A percentile compares a stretch with the other conserved stretches of the same genome.
Evolutionary conservation across 352 stramenopile genomes (phyloP).

Genomic region (Phytopythium delawarense): DNA sequence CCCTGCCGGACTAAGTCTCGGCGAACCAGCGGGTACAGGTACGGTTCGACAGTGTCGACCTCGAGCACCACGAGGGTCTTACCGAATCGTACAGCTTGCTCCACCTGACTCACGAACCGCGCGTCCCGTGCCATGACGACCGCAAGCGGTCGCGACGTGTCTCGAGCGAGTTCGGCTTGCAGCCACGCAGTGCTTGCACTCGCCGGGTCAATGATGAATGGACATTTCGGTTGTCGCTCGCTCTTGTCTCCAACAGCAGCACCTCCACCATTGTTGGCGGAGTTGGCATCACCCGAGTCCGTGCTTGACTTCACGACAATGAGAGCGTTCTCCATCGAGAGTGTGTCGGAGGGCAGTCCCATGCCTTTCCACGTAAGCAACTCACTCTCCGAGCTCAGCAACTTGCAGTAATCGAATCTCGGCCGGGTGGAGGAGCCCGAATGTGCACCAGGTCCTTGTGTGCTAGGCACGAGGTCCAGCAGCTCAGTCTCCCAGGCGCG

Average conservation of each 20-base stretch:
- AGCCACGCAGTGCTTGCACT: constrained; percentile 88
- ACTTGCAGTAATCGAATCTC: constrained; percentile 79
- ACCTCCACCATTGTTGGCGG: neutral
- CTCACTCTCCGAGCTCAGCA: constrained; percentile 91
- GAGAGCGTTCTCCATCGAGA: constrained; percentile 94
- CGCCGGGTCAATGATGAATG: constrained; percentile 95
- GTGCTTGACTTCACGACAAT: constrained; percentile 66
- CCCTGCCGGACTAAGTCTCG: constrained; percentile 90
- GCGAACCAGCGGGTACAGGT: constrained; percentile 90
- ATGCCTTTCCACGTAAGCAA: constrained; percentile 92
- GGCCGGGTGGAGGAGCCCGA: constrained; percentile 4
- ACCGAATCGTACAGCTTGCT: constrained; percentile 95
- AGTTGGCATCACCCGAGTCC: neutral
- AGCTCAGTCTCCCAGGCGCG: constrained; percentile 80
- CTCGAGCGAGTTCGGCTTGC: constrained; percentile 83
- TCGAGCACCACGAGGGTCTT: constrained; percentile 94
- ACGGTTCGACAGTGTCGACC: constrained; percentile 89
- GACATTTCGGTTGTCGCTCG: constrained; percentile 32
- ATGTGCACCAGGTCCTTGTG: constrained; percentile 11
- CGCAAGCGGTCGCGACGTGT: constrained; percentile 83
- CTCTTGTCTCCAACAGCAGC: neutral
- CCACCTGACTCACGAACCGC: constrained; percentile 89
- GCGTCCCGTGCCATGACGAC: constrained; percentile 83
- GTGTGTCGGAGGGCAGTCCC: constrained; percentile 88
- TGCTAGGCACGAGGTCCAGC: constrained; percentile 17